Evolutionary conservation across 257 asterid genomes (phyloP).

Genomic region (Plantago elongata): DNA sequence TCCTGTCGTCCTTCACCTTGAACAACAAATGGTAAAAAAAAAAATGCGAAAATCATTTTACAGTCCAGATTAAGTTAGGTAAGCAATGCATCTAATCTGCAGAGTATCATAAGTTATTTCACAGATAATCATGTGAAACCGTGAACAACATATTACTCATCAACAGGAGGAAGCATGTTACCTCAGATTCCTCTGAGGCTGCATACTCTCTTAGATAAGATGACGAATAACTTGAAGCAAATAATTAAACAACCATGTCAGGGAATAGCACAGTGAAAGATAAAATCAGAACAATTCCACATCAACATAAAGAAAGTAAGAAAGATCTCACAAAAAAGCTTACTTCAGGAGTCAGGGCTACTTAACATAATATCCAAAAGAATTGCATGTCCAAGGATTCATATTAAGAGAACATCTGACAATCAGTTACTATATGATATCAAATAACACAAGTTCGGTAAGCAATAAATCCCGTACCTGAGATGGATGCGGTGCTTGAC

Average conservation of each 20-base stretch:
- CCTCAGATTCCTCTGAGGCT: too few species aligned
- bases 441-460: background rate
- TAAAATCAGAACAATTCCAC: background rate
- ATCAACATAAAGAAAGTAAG: background rate
- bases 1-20: constrained; percentile 83
- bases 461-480: constrained; percentile 45
- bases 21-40: background rate
- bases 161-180: too few species aligned
- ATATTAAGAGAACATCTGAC: background rate
- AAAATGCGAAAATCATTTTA: background rate
- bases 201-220: too few species aligned
- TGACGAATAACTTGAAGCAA: too few species aligned
- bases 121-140: too few species aligned
- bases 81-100: too few species aligned
- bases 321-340: background rate
- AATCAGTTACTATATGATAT: constrained; percentile 10
- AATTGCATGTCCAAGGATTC: background rate
- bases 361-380: background rate
- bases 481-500: constrained; percentile 86
- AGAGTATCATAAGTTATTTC: too few species aligned
- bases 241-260: too few species aligned
- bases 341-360: background rate
- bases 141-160: too few species aligned
- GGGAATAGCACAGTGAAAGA: too few species aligned
- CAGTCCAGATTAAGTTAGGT: background rate